A percentile compares a stretch with the other conserved stretches of the same genome.
phyloP scores from a whole-genome alignment of 495 filamentous ascomycete genomes.

The Podospora pseudopauciseta region DNA sequence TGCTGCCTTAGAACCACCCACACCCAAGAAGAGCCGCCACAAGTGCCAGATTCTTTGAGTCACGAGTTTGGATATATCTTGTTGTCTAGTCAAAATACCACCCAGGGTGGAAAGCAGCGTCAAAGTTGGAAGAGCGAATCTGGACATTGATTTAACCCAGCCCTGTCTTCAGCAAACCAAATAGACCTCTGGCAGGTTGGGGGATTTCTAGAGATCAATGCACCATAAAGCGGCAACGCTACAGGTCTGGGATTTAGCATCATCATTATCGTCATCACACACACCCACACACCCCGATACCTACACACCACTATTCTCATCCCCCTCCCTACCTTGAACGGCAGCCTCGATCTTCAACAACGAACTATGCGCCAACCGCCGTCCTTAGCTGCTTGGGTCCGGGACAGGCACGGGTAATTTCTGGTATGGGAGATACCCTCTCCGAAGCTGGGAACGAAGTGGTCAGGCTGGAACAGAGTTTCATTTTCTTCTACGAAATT shows the following conservation, averaged over 20 bases:
- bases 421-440: background rate
- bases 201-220: constrained; percentile 10
- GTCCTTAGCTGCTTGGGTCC: background rate
- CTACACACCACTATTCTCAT: background rate
- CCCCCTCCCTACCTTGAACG: background rate
- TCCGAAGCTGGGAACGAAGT: constrained; percentile 1
- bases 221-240: constrained; percentile 10
- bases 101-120: background rate
- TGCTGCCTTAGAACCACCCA: constrained; percentile 80
- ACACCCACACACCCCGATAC: background rate
- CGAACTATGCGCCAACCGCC: background rate
- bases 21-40: constrained; percentile 59
- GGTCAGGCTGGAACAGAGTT: constrained; percentile 1
- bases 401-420: background rate
- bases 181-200: constrained; percentile 9
- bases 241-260: background rate
- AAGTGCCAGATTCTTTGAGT: constrained; percentile 52
- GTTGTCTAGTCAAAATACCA: background rate
- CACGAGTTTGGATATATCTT: constrained; percentile 10
- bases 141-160: constrained; percentile 18
- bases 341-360: background rate
- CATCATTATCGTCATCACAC: background rate
- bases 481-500: background rate
- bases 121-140: constrained; percentile 4
- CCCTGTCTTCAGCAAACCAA: constrained; percentile 4